A percentile compares a stretch with the other conserved stretches of the same genome.
phyloP scores from a whole-genome alignment of 495 filamentous ascomycete species.

The Aspergillus conjunctus region DNA sequence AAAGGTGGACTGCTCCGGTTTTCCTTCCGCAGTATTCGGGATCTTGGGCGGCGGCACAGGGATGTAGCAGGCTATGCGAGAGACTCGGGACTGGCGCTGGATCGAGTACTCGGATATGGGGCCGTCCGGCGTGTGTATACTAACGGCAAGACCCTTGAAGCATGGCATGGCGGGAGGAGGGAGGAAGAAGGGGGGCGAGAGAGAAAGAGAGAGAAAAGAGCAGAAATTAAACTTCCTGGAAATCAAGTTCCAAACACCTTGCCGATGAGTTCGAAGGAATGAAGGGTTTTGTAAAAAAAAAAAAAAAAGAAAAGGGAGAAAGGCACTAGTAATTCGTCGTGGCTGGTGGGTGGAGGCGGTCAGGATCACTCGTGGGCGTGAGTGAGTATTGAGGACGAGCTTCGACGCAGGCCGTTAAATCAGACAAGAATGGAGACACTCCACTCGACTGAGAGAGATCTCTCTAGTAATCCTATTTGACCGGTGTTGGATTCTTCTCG shows the following conservation, averaged over 20 bases:
- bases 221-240: background rate
- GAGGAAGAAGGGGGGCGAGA: constrained; percentile 8
- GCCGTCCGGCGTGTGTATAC: constrained; percentile 88
- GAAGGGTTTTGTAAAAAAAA: constrained; percentile 11
- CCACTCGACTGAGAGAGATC: background rate
- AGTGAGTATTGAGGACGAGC: background rate
- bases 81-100: constrained; percentile 86
- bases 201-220: constrained; percentile 5
- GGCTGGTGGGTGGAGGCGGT: constrained; percentile 24
- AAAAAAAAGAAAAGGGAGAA: constrained; percentile 11
- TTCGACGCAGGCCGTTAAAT: background rate
- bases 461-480: background rate
- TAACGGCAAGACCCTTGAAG: constrained; percentile 96
- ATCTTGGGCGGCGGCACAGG: constrained; percentile 88
- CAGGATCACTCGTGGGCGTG: constrained; percentile 8
- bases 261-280: constrained; percentile 1
- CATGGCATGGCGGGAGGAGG: constrained; percentile 71
- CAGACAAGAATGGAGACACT: background rate
- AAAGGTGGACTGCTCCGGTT: constrained; percentile 89
- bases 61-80: constrained; percentile 95
- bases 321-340: constrained; percentile 11
- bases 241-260: background rate
- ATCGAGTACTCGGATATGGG: constrained; percentile 91
- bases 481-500: background rate
- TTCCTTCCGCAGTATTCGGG: constrained; percentile 62